Conservation (phyloP, 306 rosid genomes). For the Fagus crenata region DNA sequence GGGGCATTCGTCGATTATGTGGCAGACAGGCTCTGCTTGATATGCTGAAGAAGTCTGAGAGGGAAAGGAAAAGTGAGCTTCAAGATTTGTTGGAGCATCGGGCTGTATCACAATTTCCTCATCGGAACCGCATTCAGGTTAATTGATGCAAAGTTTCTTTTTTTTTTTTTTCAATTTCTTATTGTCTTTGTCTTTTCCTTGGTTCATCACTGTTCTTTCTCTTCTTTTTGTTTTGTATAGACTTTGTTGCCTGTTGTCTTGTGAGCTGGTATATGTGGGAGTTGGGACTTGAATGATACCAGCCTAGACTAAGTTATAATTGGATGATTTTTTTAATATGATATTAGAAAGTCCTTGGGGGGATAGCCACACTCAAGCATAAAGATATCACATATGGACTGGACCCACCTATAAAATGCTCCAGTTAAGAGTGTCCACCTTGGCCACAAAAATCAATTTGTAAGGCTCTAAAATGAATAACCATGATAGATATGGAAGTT, state of each 20-base stretch:
- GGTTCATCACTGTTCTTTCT: background rate
- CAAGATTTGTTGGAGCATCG: constrained; percentile 63
- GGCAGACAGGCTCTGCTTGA: constrained; percentile 93
- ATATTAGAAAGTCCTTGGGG: background rate
- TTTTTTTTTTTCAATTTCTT: constrained; percentile 5
- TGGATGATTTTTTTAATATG: background rate
- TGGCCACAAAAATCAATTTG: background rate
- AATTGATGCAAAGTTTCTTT: constrained; percentile 18
- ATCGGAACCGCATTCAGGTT: constrained; percentile 99
- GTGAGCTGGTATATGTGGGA: constrained; percentile 4
- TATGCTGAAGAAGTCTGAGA: constrained; percentile 81
- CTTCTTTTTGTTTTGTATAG: background rate
- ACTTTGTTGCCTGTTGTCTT: background rate
- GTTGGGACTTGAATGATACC: background rate
- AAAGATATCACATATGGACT: background rate
- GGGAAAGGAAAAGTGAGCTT: constrained; percentile 75
- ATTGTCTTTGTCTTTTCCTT: constrained; percentile 11
- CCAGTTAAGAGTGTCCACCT: background rate
- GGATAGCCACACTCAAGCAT: background rate
- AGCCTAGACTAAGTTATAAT: background rate
- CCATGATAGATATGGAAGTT: background rate
- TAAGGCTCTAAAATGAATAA: background rate
- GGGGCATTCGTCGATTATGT: constrained; percentile 73
- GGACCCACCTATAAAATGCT: background rate
- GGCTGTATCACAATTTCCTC: constrained; percentile 81